A percentile compares a stretch with the other conserved stretches of the same genome.
Evolutionary conservation across 352 stramenopile species (phyloP).

Genomic region (Globisporangium apiculatum): DNA sequence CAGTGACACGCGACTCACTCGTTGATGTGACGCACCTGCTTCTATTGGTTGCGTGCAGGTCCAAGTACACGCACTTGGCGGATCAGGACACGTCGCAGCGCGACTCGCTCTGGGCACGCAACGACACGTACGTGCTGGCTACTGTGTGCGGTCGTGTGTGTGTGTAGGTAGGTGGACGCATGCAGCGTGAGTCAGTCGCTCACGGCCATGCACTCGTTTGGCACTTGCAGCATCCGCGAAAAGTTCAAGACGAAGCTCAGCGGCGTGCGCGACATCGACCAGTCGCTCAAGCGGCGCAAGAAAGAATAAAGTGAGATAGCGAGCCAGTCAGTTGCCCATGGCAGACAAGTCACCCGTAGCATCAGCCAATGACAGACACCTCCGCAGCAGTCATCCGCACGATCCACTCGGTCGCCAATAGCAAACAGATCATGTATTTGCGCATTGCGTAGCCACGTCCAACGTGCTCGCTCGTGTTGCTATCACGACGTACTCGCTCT

Average conservation of each 20-base stretch:
- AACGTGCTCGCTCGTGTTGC: neutral
- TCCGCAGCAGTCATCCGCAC: neutral
- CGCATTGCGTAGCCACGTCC: neutral
- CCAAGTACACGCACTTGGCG: constrained; percentile 97
- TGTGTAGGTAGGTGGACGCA: too few species aligned
- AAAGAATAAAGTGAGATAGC: constrained; percentile 33
- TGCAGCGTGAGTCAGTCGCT: too few species aligned
- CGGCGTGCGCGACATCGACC: constrained; percentile 66
- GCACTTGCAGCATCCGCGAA: constrained; percentile 48
- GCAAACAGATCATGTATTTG: neutral
- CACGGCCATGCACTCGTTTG: too few species aligned
- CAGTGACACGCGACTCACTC: neutral
- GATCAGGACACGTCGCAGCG: constrained; percentile 94
- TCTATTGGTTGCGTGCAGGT: constrained; percentile 27
- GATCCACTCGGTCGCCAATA: neutral
- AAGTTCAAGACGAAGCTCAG: constrained; percentile 73
- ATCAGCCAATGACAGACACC: neutral
- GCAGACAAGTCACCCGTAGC: neutral
- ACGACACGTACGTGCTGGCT: constrained; percentile 38
- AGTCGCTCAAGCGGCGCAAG: constrained; percentile 46
- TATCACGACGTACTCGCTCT: too few species aligned
- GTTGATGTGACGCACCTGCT: neutral
- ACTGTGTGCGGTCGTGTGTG: neutral
- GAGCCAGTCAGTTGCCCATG: neutral
- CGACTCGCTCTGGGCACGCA: constrained; percentile 70